Base-by-base conservation (phyloP, 768 basidiomycete species). In the Amanita polypyramis region DNA sequence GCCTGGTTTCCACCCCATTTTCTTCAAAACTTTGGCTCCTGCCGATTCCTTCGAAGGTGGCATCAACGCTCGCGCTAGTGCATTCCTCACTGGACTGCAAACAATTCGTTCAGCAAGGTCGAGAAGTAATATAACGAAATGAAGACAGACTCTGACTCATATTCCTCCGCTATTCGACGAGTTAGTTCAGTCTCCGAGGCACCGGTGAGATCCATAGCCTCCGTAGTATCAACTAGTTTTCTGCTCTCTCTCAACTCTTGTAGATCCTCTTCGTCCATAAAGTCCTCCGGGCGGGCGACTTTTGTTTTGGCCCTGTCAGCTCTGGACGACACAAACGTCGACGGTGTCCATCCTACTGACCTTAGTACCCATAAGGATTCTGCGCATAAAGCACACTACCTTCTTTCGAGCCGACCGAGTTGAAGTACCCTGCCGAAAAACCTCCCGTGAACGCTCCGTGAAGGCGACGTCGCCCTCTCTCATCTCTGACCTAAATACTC, bases 391-490 rank as follows among this genome's bases (percentile, higher is more conserved):
- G 40, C 32, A 56, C n/a, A 69, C 21, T 49, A 82, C 94, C 94
- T 77, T 98, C 94, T 63, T 95, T 91, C 5, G 89, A 93, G 1
- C 96, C 96, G 32, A 95, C 95, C 1, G 84, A 76, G 63, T 98
- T 98, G 70, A 85, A 97, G 67, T 97, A 97, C 0, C 95, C 95
- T 21, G 96, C 96, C 47, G 88, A 92, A 73, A 92, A 99, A 9
- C 96, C 96, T 19, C 96, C 96, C 0, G 94, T 97, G 68, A 98
- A 99, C 3, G 96, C 96, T 2, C 96, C 96, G 61, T 99, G 96
- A n/a, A 99, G 69, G 49, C 96, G 71, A 54, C 91, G 70, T 38
- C 95, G 76, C 27, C 93, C 92, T 60, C 96, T 80, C 65, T 98
- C 94, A 67, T 98, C 94, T 55, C 86, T 75, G 9, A 92, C 90